Conservation (phyloP, 371 early-diverging fungal genomes). For the Apophysomyces variabilis region DNA sequence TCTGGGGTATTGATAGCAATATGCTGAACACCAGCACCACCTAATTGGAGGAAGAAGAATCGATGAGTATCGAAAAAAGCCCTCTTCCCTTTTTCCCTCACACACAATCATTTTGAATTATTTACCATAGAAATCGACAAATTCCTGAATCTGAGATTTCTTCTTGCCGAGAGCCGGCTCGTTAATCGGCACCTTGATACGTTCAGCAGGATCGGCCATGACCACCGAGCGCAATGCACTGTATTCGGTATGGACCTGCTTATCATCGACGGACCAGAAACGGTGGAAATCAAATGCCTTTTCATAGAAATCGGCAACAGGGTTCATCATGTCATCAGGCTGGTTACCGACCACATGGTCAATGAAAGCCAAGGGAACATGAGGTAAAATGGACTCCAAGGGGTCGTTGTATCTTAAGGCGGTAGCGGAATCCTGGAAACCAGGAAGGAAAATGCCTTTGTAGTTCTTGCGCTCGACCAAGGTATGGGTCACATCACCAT, state of each 20-base stretch:
- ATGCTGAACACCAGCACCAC: conserved; percentile 93
- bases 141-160: conserved; percentile 97
- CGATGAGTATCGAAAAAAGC: background rate
- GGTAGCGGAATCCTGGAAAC: conserved; percentile 55
- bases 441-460: conserved; percentile 89
- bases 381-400: conserved; percentile 56
- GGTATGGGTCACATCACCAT: conserved; percentile 94
- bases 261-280: conserved; percentile 98
- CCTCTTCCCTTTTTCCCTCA: background rate
- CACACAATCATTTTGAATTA: background rate
- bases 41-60: conserved; percentile 7
- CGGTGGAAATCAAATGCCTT: conserved; percentile 92
- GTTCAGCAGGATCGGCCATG: conserved; percentile 93
- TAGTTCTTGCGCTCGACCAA: conserved; percentile 88
- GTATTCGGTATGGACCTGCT: conserved; percentile 95
- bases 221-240: conserved; percentile 93
- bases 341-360: conserved; percentile 98
- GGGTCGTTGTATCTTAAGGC: conserved; percentile 65
- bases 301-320: conserved; percentile 87
- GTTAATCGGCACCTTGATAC: conserved; percentile 97
- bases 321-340: conserved; percentile 89
- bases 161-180: conserved; percentile 95
- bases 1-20: conserved; percentile 91
- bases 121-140: conserved; percentile 91
- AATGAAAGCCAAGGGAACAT: conserved; percentile 69